Evolutionary conservation across 352 stramenopile species (phyloP).

Genomic region (Phytophthora capsici): DNA sequence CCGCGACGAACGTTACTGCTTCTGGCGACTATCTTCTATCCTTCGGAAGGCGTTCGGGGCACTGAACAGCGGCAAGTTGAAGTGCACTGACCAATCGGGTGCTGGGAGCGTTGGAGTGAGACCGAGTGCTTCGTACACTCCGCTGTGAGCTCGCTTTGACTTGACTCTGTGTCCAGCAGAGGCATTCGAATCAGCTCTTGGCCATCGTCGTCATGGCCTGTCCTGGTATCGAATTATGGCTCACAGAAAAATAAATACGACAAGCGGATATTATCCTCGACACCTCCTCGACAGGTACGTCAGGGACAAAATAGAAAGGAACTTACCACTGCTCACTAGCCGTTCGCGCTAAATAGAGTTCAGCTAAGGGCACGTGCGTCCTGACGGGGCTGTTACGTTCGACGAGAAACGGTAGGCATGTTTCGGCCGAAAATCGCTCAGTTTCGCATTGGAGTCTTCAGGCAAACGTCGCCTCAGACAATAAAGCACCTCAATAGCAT

Average conservation of each 20-base stretch:
- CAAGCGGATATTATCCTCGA: constrained; percentile 1
- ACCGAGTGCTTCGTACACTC: not conserved
- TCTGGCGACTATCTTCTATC: constrained; percentile 12
- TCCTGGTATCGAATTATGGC: constrained; percentile 7
- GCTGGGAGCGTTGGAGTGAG: constrained; percentile 1
- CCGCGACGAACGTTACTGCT: not conserved
- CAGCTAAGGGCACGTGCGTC: constrained; percentile 5
- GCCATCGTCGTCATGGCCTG: constrained; percentile 35
- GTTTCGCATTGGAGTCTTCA: constrained; percentile 32
- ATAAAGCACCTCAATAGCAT: constrained; percentile 16
- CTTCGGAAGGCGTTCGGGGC: constrained; percentile 6
- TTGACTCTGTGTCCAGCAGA: constrained; percentile 17
- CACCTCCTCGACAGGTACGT: constrained; percentile 16
- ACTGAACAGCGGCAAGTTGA: constrained; percentile 19
- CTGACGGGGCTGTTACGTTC: constrained; percentile 29
- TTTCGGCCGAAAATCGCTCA: constrained; percentile 18
- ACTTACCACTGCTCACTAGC: constrained; percentile 18
- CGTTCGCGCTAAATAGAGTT: constrained; percentile 35
- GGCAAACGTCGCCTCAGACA: constrained; percentile 9
- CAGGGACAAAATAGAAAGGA: constrained; percentile 44
- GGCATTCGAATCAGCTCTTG: constrained; percentile 10
- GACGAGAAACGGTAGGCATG: constrained; percentile 23
- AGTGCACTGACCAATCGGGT: constrained; percentile 9
- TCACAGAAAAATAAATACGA: not conserved
- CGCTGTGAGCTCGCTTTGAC: not conserved